Percentiles rank a stretch among this genome's conserved stretches.
Conservation (phyloP, 1,284 basidiomycete species). For the Singerocomus rubriflavus region DNA sequence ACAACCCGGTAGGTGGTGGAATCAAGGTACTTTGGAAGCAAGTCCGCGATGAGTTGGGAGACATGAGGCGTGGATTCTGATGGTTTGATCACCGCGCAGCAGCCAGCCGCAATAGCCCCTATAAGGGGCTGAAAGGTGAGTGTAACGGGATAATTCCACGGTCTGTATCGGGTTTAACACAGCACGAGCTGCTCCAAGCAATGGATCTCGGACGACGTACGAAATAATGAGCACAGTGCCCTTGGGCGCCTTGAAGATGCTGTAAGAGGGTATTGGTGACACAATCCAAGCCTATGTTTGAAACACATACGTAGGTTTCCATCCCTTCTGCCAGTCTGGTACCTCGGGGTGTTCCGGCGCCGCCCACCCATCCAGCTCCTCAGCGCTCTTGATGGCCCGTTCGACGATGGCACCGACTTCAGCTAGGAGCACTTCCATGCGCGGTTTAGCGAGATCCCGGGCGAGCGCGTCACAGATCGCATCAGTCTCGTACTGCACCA, state of each 20-base stretch:
- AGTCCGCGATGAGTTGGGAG: constrained; percentile 50
- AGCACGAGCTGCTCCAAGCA: no score
- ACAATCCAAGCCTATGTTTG: no score
- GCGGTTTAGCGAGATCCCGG: constrained; percentile 31
- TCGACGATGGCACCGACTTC: constrained; percentile 25
- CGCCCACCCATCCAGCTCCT: constrained; percentile 27
- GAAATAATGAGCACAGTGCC: constrained; percentile 44
- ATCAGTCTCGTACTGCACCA: constrained; percentile 29
- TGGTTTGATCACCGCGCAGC: constrained; percentile 56
- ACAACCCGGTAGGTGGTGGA: constrained; percentile 45
- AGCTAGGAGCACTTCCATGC: constrained; percentile 21
- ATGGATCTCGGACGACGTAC: constrained; percentile 12
- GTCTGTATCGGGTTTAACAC: constrained; percentile 26
- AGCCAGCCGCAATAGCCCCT: constrained; percentile 63
- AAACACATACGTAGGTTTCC: constrained; percentile 27
- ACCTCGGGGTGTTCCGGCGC: constrained; percentile 26
- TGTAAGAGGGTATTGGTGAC: background rate
- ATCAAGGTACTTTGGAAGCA: constrained; percentile 66
- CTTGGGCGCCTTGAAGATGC: constrained; percentile 43
- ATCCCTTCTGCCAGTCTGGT: constrained; percentile 21
- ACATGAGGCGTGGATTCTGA: constrained; percentile 56
- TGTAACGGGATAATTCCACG: constrained; percentile 57
- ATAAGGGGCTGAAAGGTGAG: constrained; percentile 50
- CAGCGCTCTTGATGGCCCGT: constrained; percentile 19
- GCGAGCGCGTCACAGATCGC: constrained; percentile 27